phyloP scores from a whole-genome alignment of 169 alveolate genomes.

The Plasmodium knowlesi region DNA sequence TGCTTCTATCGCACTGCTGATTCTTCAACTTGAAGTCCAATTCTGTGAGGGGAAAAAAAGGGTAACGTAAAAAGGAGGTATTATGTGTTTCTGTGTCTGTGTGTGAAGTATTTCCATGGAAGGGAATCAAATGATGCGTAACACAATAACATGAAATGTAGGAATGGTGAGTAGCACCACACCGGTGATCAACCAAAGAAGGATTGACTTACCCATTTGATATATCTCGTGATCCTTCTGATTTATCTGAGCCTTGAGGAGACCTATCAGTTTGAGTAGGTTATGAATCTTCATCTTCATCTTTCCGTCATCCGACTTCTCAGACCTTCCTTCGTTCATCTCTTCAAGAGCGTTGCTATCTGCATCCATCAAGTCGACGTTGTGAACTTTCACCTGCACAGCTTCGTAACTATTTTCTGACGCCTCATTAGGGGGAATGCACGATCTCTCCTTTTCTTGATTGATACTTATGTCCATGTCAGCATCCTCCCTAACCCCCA shows the following conservation, averaged over 20 bases:
- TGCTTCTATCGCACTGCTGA: constrained; percentile 20
- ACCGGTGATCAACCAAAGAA: neutral
- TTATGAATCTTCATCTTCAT: constrained; percentile 48
- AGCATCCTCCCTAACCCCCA: neutral
- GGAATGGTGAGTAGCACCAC: no score
- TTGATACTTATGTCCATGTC: neutral
- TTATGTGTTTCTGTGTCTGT: no score
- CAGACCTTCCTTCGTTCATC: constrained; percentile 28
- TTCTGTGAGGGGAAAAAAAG: neutral
- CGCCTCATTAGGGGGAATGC: neutral
- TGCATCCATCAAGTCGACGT: neutral
- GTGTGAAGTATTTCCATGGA: no score
- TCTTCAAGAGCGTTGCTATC: constrained; percentile 4
- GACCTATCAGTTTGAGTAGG: constrained; percentile 22
- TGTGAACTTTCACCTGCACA: neutral
- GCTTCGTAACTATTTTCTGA: constrained; percentile 4
- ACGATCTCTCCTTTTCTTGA: neutral
- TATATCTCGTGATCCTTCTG: constrained; percentile 67
- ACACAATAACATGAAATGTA: no score
- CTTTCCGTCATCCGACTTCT: constrained; percentile 10
- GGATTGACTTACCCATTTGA: constrained; percentile 18
- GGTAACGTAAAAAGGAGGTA: neutral
- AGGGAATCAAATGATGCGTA: neutral
- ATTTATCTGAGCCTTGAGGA: constrained; percentile 54
- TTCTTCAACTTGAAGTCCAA: constrained; percentile 22